These are phyloP conservation scores for Mycothermus thermophilus DNA, from an alignment of 495 filamentous ascomycete species.

Conservation along the genomic window DNA sequence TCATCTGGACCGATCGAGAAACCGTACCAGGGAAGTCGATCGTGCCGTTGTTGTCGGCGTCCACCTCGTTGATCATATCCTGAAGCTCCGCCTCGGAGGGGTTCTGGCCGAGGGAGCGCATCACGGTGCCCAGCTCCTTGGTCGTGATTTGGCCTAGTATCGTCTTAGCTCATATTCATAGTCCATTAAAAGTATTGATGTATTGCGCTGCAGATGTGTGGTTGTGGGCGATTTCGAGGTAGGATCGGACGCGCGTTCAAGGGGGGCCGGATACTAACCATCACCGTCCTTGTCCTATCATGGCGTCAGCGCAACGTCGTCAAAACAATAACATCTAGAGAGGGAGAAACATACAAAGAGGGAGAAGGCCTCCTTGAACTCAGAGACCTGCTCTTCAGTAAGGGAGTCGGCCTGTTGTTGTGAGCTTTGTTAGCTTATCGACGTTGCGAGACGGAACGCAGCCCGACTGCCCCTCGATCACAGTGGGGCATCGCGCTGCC, in stretches of 20 bases:
- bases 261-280: slow-evolving; percentile 53
- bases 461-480: slow-evolving; percentile 14
- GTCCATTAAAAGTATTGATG: neutral
- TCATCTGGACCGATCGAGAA: neutral
- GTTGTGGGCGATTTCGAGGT: neutral
- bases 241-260: neutral
- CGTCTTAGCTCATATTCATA: slow-evolving; percentile 12
- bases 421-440: slow-evolving; percentile 12
- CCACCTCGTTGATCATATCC: slow-evolving; percentile 99
- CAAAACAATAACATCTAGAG: neutral
- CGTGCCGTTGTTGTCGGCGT: slow-evolving; percentile 98
- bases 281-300: slow-evolving; percentile 97
- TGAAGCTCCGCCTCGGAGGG: slow-evolving; percentile 97
- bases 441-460: slow-evolving; percentile 1
- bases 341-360: slow-evolving; percentile 70
- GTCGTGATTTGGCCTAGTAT: slow-evolving; percentile 90
- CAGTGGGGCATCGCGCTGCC: slow-evolving; percentile 10
- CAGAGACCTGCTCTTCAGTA: slow-evolving; percentile 98
- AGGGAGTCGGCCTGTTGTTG: slow-evolving; percentile 66
- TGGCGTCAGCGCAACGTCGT: slow-evolving; percentile 3
- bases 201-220: neutral
- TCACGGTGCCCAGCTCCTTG: slow-evolving; percentile 97
- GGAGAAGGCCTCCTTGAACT: slow-evolving; percentile 99
- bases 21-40: slow-evolving; percentile 92
- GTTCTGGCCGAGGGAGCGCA: slow-evolving; percentile 99